These are phyloP conservation scores for Aleurites moluccanus DNA, from an alignment of 441 rosid species.

Conservation along the genomic window DNA sequence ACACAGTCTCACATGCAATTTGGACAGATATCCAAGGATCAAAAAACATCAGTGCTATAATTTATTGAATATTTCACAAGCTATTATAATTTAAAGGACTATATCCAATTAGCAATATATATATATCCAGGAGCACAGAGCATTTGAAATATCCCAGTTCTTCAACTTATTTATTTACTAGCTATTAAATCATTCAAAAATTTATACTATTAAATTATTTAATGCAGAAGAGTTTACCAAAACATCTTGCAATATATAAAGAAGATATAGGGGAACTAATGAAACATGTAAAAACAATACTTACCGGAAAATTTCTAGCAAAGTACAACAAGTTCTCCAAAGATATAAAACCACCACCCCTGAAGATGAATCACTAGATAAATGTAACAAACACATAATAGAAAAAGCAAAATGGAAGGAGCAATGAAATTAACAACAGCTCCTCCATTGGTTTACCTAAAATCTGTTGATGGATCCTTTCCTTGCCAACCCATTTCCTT, in stretches of 20 bases:
- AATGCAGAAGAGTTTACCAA: too few relatives aligned
- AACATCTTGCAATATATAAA: too few relatives aligned
- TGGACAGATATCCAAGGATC: background rate
- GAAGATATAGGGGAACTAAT: too few relatives aligned
- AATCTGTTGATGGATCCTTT: slow-evolving; percentile 94
- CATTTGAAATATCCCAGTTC: background rate
- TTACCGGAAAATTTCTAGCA: slow-evolving; percentile 73
- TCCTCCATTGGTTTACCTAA: slow-evolving; percentile 52
- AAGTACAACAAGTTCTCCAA: slow-evolving; percentile 86
- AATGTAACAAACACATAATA: background rate
- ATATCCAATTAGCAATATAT: background rate
- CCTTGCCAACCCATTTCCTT: slow-evolving; percentile 99
- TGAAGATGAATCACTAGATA: slow-evolving; percentile 35
- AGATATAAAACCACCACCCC: slow-evolving; percentile 96
- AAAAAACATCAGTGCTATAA: background rate
- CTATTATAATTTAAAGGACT: background rate
- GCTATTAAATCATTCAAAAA: too few relatives aligned
- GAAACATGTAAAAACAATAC: slow-evolving; percentile 5
- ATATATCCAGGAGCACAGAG: background rate
- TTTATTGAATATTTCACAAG: background rate
- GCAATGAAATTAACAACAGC: background rate
- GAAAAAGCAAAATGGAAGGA: background rate
- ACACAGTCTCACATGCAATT: background rate
- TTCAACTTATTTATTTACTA: background rate
- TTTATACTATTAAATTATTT: background rate